phyloP scores from a whole-genome alignment of 2,329 filamentous ascomycete species.

The Blastomyces emzantsi region DNA sequence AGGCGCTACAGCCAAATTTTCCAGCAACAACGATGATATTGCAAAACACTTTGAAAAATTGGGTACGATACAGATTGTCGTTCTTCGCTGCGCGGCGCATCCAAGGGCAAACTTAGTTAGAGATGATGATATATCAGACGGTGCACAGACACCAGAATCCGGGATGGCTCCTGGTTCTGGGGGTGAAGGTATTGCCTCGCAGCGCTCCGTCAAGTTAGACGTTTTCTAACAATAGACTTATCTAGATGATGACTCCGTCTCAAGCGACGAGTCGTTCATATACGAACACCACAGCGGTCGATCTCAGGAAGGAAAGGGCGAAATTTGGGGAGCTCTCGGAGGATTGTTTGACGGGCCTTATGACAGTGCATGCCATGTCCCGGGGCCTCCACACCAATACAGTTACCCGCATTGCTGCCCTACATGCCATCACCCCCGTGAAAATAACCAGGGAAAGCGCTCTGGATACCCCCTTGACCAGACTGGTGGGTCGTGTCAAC shows the following conservation, averaged over 20 bases:
- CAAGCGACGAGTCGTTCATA: not conserved
- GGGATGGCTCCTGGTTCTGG: conserved; percentile 19
- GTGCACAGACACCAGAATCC: conserved; percentile 15
- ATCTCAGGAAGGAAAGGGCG: not conserved
- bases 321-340: not conserved
- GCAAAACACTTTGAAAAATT: conserved; percentile 20
- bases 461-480: not conserved
- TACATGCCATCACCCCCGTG: not conserved
- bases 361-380: not conserved
- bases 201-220: not conserved
- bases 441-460: not conserved
- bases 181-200: conserved; percentile 16
- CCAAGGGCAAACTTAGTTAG: conserved; percentile 11
- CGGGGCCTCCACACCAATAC: not conserved
- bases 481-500: not conserved
- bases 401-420: not conserved
- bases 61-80: conserved; percentile 25
- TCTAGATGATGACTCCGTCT: conserved; percentile 4
- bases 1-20: not conserved
- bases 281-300: not conserved
- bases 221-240: not conserved
- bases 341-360: conserved; percentile 6
- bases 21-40: not conserved
- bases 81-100: conserved; percentile 21
- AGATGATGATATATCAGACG: conserved; percentile 17